Base-by-base conservation (phyloP, 1,284 basidiomycete genomes). In the Cryptococcus maquisensis region DNA sequence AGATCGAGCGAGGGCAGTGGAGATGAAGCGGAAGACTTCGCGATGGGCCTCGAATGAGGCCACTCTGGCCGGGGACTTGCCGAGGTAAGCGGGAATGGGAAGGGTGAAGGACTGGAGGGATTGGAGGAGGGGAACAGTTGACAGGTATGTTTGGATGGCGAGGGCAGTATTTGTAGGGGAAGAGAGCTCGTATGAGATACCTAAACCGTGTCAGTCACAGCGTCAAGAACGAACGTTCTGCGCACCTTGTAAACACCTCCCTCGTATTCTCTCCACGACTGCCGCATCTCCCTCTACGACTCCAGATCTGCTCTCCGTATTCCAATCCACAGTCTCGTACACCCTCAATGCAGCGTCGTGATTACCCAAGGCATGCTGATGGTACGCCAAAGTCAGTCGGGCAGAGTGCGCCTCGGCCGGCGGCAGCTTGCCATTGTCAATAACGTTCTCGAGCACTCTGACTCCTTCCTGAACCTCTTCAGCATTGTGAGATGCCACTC, bases 361-460 rank as follows among this genome's bases (percentile, higher is more conserved):
- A 18, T 82, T 78, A 32, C 84, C 83, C 3, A 90, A 74, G 0
- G 88, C 86, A 71, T 88, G 89, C 3, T 84, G 83, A 63, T 87
- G 85, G 71, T 88, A 90, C 3, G 87, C 88, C 40, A 87, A 75
- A 0, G 82, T 80, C 51, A 88, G 79, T 56, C 81, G 36, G 3
- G 75, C 64, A 13, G 74, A 71, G 72, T 73, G 47, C 12, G 21
- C 24, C 9, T 28, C 47, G 35, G 32, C 15, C 47, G 12, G 28
- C 8, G 38, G 16, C 13, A 18, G 42, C 23, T 40, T 15, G 23
- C 43, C 43, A 6, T 5, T 24, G 26, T 35, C 24, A 24, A 20
- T 21, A 20, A n/a, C 20, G 36, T 16, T 26, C 40, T 67, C 62
- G 9, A 70, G 38, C 3, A 28, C 54, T 42, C 58, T 56, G 36